phyloP scores from a whole-genome alignment of 495 filamentous ascomycete species.

The Pyronema omphalodes region DNA sequence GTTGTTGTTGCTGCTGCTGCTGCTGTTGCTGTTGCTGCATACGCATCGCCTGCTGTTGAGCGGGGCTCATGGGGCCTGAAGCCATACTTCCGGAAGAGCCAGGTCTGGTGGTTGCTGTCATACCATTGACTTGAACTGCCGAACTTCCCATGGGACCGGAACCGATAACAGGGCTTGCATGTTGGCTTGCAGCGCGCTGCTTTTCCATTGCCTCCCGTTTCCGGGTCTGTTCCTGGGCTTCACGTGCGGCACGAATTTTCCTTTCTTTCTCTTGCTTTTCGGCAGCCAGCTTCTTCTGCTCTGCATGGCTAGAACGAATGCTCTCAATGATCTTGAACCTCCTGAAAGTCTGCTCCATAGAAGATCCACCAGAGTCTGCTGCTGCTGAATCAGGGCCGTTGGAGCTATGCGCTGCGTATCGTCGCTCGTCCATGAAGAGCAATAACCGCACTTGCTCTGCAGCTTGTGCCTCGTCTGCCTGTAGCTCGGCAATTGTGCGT shows the following conservation, averaged over 20 bases:
- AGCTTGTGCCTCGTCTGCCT: constrained; percentile 77
- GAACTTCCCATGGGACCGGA: constrained; percentile 18
- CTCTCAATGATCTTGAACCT: constrained; percentile 76
- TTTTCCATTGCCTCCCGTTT: constrained; percentile 25
- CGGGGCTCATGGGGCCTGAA: constrained; percentile 30
- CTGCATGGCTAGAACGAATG: constrained; percentile 60
- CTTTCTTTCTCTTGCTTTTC: constrained; percentile 48
- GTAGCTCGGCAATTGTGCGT: constrained; percentile 82
- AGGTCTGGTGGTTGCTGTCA: constrained; percentile 17
- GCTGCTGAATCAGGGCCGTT: constrained; percentile 42
- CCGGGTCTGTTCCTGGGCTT: constrained; percentile 25
- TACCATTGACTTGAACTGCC: constrained; percentile 19
- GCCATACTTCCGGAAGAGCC: constrained; percentile 18
- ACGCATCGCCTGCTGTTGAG: constrained; percentile 28
- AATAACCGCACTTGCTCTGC: constrained; percentile 79
- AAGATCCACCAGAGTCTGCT: constrained; percentile 51
- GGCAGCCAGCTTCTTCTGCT: constrained; percentile 41
- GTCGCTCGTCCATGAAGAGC: constrained; percentile 79
- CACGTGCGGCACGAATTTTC: constrained; percentile 27
- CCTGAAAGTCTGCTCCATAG: constrained; percentile 76
- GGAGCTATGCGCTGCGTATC: constrained; percentile 39
- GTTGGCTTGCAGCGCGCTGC: constrained; percentile 21
- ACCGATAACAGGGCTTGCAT: constrained; percentile 16
- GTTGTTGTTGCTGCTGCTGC: constrained; percentile 22
- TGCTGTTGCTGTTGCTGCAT: constrained; percentile 22